Base-by-base conservation (phyloP, 1,139 yeast species). In the Zygoascus sp. region DNA sequence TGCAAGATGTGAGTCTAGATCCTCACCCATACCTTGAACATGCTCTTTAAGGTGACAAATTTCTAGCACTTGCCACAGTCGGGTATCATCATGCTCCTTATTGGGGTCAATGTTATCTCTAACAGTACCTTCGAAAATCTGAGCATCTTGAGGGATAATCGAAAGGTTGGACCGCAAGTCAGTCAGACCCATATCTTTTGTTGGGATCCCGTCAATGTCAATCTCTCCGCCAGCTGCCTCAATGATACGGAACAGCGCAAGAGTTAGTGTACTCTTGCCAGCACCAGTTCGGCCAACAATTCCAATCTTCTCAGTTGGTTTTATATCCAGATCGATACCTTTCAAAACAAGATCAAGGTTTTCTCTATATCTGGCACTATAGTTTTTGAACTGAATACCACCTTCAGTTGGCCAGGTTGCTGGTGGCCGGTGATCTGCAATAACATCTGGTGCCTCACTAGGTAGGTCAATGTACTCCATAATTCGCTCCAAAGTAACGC, bases 31-130 rank as follows among this genome's bases (percentile, higher is more conserved):
- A 39, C 70, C 64, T 48, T 70, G 48, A 11, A 90, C 80, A 61
- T 89, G 96, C 3, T 70, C 75, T 59, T 83, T 83, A 72, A 92
- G 75, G 62, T 90, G 96, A 1, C 96, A 82, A 53, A 88, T 75
- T 54, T 82, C 89, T 56, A 92, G 72, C 0, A 90, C 96, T 43
- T 76, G 74, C 81, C 81, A 77, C 36, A 82, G 68, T 30, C 68
- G 72, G n/a, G 68, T 72, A 54, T 80, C 43, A 30, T 32, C 39
- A 20, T 37, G 27, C 13, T 44, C 38, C 21, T 17, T 25, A 10
- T 44, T n/a, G 2, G 90, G 90, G 61, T 83, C 90, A 59, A 83
- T 65, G 57, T 83, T 83, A 59, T 76, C 76, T 45, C 88, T 70
- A 38, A 83, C 70, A 0, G 82, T 69, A 9, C 89, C 89, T 53